Evolutionary conservation across 208 protist genomes (phyloP).

Genomic region (Crithidia bombi): DNA sequence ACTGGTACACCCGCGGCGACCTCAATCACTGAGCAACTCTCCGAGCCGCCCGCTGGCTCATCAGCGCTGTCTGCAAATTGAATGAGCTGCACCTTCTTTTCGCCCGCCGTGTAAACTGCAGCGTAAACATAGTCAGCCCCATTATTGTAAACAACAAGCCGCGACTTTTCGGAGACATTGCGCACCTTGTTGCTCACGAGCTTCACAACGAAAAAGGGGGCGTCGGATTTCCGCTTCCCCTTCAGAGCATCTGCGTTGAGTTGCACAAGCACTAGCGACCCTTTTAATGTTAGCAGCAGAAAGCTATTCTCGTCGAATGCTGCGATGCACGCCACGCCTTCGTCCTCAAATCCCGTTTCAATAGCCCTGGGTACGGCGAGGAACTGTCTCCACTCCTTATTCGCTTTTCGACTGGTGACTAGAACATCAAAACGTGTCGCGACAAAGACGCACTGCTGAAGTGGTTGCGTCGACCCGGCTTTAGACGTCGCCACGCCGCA

Average conservation of each 20-base stretch:
- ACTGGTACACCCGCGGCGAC: conserved; percentile 17
- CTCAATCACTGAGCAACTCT: not conserved
- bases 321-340: conserved; percentile 25
- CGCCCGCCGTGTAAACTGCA: conserved; percentile 16
- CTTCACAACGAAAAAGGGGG: conserved; percentile 10
- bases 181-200: conserved; percentile 4
- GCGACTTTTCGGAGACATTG: not conserved
- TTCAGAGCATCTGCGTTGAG: conserved; percentile 17
- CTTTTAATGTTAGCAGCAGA: conserved; percentile 19
- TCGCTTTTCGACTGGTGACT: conserved; percentile 11
- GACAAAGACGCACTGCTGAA: conserved; percentile 28
- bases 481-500: conserved; percentile 29
- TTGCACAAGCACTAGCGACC: conserved; percentile 23
- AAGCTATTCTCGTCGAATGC: conserved; percentile 29
- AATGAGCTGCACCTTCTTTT: conserved; percentile 19
- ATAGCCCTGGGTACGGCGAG: conserved; percentile 15
- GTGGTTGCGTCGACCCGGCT: not conserved
- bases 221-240: not conserved
- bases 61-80: conserved; percentile 1
- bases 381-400: conserved; percentile 38
- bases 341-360: conserved; percentile 26
- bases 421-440: conserved; percentile 39
- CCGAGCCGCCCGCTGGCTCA: not conserved
- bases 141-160: conserved; percentile 19
- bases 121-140: conserved; percentile 4